Evolutionary conservation across 2,329 filamentous ascomycete species (phyloP).

Genomic region (Thermoascus crustaceus): DNA sequence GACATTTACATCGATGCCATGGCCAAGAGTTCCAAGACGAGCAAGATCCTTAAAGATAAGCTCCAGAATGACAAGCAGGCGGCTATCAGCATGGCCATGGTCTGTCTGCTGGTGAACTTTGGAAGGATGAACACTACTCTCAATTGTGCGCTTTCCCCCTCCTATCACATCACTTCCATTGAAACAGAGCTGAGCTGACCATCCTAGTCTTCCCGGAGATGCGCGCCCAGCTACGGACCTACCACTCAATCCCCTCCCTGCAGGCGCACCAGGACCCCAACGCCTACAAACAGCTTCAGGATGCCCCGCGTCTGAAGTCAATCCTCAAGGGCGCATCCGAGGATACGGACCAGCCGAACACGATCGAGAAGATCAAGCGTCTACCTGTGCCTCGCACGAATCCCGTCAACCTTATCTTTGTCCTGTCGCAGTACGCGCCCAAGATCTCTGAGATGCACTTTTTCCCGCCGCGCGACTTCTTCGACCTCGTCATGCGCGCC

Average conservation of each 20-base stretch:
- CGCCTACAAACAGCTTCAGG: constrained; percentile 95
- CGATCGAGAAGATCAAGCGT: constrained; percentile 72
- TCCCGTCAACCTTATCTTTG: constrained; percentile 93
- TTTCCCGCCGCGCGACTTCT: constrained; percentile 76
- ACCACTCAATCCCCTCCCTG: constrained; percentile 93
- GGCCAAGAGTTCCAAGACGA: constrained; percentile 97
- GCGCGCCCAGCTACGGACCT: constrained; percentile 93
- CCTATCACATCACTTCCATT: not conserved
- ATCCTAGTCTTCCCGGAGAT: constrained; percentile 90
- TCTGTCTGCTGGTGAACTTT: constrained; percentile 93
- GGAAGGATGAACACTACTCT: constrained; percentile 98
- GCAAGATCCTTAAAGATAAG: constrained; percentile 96
- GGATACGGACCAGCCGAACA: constrained; percentile 75
- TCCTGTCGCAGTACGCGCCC: constrained; percentile 79
- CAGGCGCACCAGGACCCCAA: constrained; percentile 92
- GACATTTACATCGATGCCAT: constrained; percentile 98
- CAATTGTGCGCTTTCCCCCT: constrained; percentile 61
- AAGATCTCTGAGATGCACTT: constrained; percentile 94
- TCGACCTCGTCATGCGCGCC: constrained; percentile 90
- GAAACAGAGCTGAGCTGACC: constrained; percentile 3
- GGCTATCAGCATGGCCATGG: constrained; percentile 98
- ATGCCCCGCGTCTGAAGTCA: constrained; percentile 90
- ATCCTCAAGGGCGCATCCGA: constrained; percentile 96
- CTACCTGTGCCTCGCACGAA: constrained; percentile 71
- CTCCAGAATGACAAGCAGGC: constrained; percentile 83